Evolutionary conservation across 2,329 filamentous ascomycete genomes (phyloP), one percentile per base, ranked within the genome.

Genomic region (Colletotrichum siamense): DNA sequence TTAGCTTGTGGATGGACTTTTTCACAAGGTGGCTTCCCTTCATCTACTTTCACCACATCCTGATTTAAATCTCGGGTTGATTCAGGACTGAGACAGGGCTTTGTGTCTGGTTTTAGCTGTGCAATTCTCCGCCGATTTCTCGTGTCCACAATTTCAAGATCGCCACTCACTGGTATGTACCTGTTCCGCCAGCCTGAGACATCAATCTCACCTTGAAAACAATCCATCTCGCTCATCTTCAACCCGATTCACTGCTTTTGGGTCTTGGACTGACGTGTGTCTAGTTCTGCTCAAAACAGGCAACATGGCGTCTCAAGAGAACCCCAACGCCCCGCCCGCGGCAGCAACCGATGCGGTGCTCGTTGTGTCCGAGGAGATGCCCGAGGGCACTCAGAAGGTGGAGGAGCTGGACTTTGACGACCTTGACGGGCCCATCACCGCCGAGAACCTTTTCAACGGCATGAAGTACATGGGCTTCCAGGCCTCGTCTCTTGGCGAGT

Each of bases 341-440:
- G 89, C 89, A 77, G 94, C 92, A 73, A 95, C 93, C 64, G 92
- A 94, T 83, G 96, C 96, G 34, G 96, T 99, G 63, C 89, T 99
- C 68, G 94, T 96, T 80, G 90, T 94, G 66, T 98, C 96, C 2
- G 93, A 94, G 73, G 94, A 95, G 71, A 93, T 98, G 83, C 95
- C 96, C 18, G 90, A 93, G 71, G 94, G 91, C 63, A 92, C 95
- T n/a, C 92, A 93, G 79, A 91, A 95, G 83, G 96, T 99, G 44
- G 92, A 94, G 83, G 97, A 98, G 81, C 91, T 99, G 77, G 96
- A 99, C 83, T 99, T 99, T 87, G 94, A 98, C 87, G 90, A 94
- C 69, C 92, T 96, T 85, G 93, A 92, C 75, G 90, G 92, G 49
- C 91, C 94, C 77, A 94, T 98, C 82, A 98, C 96, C 1, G 96